These are phyloP conservation scores for Chlorella sp. DNA, from an alignment of 139 green algal genomes.

Conservation along the genomic window DNA sequence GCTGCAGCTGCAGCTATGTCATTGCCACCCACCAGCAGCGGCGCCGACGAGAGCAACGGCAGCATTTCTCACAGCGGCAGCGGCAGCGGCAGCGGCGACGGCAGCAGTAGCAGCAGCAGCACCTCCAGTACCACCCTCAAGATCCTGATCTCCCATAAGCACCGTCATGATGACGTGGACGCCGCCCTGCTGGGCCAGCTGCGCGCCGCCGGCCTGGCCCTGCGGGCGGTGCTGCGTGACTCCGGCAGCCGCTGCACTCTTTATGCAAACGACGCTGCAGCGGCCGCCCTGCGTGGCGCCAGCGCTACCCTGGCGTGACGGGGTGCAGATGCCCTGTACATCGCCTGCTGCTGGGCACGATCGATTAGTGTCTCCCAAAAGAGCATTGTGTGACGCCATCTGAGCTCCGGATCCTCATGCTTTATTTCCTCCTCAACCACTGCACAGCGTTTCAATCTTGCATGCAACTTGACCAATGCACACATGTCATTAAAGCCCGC, in stretches of 20 bases:
- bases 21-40: not conserved
- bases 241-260: slow-evolving; percentile 1
- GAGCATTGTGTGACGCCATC: no score
- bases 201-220: not conserved
- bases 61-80: not conserved
- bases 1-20: not conserved
- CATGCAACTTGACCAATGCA: no score
- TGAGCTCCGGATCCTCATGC: no score
- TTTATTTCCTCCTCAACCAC: no score
- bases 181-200: slow-evolving; percentile 2
- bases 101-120: not conserved
- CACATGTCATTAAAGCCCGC: no score
- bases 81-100: not conserved
- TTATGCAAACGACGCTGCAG: slow-evolving; percentile 9
- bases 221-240: slow-evolving; percentile 4
- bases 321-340: no score
- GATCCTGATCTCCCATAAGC: slow-evolving; percentile 28
- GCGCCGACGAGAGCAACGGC: not conserved
- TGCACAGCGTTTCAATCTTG: no score
- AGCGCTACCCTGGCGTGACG: no score
- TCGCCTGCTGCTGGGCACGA: no score
- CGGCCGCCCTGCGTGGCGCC: not conserved
- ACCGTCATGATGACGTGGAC: slow-evolving; percentile 24
- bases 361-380: no score
- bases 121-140: not conserved